phyloP scores from a whole-genome alignment of 306 rosid species.

The Rosa chinensis region DNA sequence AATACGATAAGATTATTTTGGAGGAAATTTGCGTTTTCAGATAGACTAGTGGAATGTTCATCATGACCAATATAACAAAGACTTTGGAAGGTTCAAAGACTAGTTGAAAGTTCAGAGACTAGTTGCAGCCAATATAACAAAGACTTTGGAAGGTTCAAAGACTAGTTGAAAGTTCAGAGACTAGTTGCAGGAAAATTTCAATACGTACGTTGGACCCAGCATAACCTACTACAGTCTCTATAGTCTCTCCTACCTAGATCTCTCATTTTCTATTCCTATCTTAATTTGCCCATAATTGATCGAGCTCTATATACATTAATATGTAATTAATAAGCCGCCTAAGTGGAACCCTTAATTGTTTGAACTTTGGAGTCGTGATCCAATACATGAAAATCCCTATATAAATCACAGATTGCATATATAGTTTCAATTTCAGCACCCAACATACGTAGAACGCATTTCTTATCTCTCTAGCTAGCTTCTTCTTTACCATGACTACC shows the following conservation, averaged over 20 bases:
- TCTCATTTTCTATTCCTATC: background rate
- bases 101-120: background rate
- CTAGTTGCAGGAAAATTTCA: background rate
- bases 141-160: background rate
- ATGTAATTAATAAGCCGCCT: background rate
- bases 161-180: background rate
- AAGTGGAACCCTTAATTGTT: background rate
- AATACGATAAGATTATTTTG: too few relatives aligned
- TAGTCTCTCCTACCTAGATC: background rate
- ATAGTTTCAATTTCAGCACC: background rate
- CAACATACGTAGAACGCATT: background rate
- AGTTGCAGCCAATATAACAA: background rate
- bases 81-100: background rate
- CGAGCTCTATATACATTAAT: background rate
- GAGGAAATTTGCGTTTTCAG: background rate
- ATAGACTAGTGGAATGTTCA: background rate
- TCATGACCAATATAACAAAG: background rate
- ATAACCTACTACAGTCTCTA: background rate
- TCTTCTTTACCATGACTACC: background rate
- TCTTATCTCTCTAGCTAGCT: background rate
- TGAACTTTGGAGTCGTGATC: background rate
- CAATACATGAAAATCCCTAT: background rate
- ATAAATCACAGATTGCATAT: background rate
- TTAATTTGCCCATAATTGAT: background rate
- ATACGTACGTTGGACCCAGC: background rate